These are phyloP conservation scores for Aspergillus cavernicola DNA, from an alignment of 495 filamentous ascomycete species.

Conservation along the genomic window DNA sequence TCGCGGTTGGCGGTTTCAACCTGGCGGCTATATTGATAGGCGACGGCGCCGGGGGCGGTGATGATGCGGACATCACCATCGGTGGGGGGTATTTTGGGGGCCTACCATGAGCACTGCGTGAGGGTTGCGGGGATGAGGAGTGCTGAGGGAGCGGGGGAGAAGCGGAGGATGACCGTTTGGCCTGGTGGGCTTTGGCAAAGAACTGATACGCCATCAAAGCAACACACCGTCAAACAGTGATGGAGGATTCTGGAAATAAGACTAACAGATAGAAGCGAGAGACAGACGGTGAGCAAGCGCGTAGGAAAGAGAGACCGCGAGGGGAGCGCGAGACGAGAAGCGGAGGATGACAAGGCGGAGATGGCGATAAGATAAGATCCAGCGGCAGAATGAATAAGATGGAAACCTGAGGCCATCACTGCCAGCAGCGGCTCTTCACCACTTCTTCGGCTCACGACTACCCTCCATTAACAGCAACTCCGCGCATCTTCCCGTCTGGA, in stretches of 20 bases:
- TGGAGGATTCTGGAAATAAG: neutral
- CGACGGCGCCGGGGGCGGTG: conserved; percentile 19
- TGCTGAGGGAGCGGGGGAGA: conserved; percentile 26
- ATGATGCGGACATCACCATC: conserved; percentile 15
- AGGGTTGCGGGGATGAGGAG: conserved; percentile 11
- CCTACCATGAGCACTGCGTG: conserved; percentile 11
- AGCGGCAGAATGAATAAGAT: conserved; percentile 18
- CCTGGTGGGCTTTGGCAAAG: conserved; percentile 36
- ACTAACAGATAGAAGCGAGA: neutral
- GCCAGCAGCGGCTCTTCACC: conserved; percentile 15
- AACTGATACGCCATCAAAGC: conserved; percentile 40
- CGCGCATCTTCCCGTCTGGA: neutral
- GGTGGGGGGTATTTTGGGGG: conserved; percentile 36
- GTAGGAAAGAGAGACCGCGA: neutral
- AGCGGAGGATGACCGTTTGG: conserved; percentile 19
- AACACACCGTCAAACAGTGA: too few relatives aligned
- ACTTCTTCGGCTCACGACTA: conserved; percentile 9
- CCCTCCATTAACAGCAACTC: conserved; percentile 5
- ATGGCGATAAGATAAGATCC: conserved; percentile 43
- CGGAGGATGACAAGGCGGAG: conserved; percentile 28
- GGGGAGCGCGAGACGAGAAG: neutral
- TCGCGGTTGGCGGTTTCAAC: conserved; percentile 23
- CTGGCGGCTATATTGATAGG: conserved; percentile 18
- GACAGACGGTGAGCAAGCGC: neutral
- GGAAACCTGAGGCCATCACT: conserved; percentile 18